These are phyloP conservation scores for Sphaceloma murrayae DNA, from an alignment of 2,329 filamentous ascomycete species.

Conservation along the genomic window DNA sequence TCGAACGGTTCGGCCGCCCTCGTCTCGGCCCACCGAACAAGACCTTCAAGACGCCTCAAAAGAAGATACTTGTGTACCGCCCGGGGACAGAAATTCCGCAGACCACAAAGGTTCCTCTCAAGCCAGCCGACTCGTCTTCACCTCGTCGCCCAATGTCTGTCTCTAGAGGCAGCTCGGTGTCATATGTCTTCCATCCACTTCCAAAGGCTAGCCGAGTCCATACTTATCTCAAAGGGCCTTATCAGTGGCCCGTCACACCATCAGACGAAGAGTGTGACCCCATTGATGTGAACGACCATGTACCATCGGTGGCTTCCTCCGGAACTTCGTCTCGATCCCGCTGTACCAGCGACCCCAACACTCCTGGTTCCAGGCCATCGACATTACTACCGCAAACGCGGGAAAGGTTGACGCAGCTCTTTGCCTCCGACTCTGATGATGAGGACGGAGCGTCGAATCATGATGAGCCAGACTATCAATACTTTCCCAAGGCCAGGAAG, in stretches of 20 bases:
- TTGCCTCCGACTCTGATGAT: constrained; percentile 11
- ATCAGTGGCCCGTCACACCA: constrained; percentile 14
- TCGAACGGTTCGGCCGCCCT: not conserved
- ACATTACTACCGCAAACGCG: not conserved
- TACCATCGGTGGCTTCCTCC: constrained; percentile 19
- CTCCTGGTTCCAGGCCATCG: constrained; percentile 5
- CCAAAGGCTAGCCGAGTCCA: constrained; percentile 10
- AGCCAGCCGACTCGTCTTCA: constrained; percentile 7
- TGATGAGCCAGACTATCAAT: constrained; percentile 6
- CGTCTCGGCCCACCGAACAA: not conserved
- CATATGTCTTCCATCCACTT: constrained; percentile 19
- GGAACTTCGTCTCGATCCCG: constrained; percentile 19
- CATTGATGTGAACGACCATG: constrained; percentile 8
- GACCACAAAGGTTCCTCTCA: constrained; percentile 19
- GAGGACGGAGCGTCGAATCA: constrained; percentile 6
- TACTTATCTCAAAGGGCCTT: constrained; percentile 14
- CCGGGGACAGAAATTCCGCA: constrained; percentile 8
- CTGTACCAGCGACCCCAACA: constrained; percentile 14
- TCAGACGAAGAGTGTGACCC: not conserved
- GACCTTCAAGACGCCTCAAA: constrained; percentile 10
- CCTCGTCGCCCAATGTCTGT: constrained; percentile 19
- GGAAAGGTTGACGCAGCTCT: constrained; percentile 10
- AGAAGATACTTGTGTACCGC: constrained; percentile 11
- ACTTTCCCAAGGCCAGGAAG: constrained; percentile 1
- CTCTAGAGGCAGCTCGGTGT: constrained; percentile 14